phyloP scores from a whole-genome alignment of 805 yeast species.

The Teunomyces barrocoloradensis region DNA sequence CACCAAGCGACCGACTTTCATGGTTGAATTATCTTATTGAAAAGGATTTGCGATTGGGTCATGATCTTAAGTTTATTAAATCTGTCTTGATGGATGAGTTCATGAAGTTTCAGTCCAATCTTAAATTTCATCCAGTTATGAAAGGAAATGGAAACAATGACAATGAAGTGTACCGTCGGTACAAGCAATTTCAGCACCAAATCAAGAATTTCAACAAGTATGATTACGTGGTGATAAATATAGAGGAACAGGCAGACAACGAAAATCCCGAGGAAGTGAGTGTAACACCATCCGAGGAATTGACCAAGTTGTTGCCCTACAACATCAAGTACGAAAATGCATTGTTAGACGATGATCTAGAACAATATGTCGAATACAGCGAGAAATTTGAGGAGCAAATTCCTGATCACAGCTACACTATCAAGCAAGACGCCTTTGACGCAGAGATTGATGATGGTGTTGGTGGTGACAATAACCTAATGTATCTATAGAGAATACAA shows the following conservation, averaged over 20 bases:
- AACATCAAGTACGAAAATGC: constrained; percentile 27
- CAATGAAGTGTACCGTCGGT: constrained; percentile 12
- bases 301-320: constrained; percentile 29
- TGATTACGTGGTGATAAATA: constrained; percentile 27
- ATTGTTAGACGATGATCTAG: constrained; percentile 25
- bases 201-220: constrained; percentile 24
- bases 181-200: constrained; percentile 21
- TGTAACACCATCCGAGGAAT: constrained; percentile 22
- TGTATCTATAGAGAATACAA: constrained; percentile 9
- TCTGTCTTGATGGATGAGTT: constrained; percentile 27
- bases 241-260: constrained; percentile 25
- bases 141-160: constrained; percentile 16
- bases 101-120: constrained; percentile 25
- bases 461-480: constrained; percentile 23
- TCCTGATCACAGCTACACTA: background rate
- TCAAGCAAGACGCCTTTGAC: constrained; percentile 1
- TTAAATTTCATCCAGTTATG: constrained; percentile 27
- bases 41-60: constrained; percentile 35
- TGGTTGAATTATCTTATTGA: constrained; percentile 41
- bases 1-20: constrained; percentile 23
- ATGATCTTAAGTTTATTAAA: constrained; percentile 33
- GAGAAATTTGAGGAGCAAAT: constrained; percentile 4
- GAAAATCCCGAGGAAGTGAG: constrained; percentile 9
- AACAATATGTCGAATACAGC: constrained; percentile 15
- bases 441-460: constrained; percentile 19